phyloP scores from a whole-genome alignment of 2,329 filamentous ascomycete species.

The Epichloe gansuensis region DNA sequence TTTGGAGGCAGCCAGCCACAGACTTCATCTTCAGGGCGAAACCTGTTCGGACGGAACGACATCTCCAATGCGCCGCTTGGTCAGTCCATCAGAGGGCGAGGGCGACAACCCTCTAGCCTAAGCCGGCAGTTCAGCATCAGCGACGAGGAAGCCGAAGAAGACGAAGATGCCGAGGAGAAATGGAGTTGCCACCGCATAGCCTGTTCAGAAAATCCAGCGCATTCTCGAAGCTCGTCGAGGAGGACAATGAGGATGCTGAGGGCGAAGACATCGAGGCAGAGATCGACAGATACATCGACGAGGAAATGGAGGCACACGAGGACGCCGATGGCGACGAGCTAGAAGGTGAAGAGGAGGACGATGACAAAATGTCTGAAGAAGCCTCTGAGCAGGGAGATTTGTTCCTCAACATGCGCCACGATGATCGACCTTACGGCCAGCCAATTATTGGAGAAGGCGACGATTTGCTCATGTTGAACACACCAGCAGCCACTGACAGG shows the following conservation, averaged over 20 bases:
- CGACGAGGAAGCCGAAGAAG: constrained; percentile 21
- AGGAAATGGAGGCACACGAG: constrained; percentile 26
- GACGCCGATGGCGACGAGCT: constrained; percentile 23
- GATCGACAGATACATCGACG: constrained; percentile 24
- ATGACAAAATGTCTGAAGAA: constrained; percentile 27
- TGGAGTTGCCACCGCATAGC: constrained; percentile 21
- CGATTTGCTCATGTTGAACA: constrained; percentile 43
- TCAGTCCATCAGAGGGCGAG: constrained; percentile 31
- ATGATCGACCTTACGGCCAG: constrained; percentile 26
- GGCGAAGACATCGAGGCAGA: constrained; percentile 23
- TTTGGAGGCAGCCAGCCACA: constrained; percentile 23
- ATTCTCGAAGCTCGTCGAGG: constrained; percentile 6
- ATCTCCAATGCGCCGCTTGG: constrained; percentile 32
- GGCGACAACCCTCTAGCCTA: constrained; percentile 37
- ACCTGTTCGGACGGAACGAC: constrained; percentile 25
- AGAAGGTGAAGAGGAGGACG: constrained; percentile 28
- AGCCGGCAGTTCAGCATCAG: constrained; percentile 28
- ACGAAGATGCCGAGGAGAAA: constrained; percentile 22
- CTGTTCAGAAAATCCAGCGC: constrained; percentile 19
- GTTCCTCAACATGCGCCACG: constrained; percentile 37
- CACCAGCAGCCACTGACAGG: constrained; percentile 40
- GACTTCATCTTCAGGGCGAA: constrained; percentile 19
- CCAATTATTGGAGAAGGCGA: constrained; percentile 32
- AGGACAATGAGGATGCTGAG: constrained; percentile 15
- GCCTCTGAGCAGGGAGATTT: constrained; percentile 32